Percentiles rank a stretch among this genome's conserved stretches.
Conservation (phyloP, 2,329 filamentous ascomycete species). For the Aspergillus chevalieri region DNA sequence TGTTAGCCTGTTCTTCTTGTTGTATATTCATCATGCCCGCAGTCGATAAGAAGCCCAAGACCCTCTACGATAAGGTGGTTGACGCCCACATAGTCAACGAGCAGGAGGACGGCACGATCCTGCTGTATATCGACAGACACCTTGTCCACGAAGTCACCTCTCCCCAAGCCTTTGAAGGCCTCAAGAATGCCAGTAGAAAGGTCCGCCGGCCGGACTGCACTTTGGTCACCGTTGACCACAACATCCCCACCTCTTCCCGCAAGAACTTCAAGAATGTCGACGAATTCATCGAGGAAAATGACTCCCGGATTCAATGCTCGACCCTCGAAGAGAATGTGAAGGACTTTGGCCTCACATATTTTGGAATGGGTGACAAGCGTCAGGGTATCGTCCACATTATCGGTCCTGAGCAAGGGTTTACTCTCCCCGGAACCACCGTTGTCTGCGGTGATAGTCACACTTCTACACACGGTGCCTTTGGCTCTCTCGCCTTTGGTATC, state of each 20-base stretch:
- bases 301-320: conserved; percentile 87
- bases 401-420: conserved; percentile 97
- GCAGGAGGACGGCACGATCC: conserved; percentile 84
- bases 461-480: conserved; percentile 95
- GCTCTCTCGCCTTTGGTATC: conserved; percentile 90
- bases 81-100: conserved; percentile 91
- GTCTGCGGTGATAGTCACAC: conserved; percentile 98
- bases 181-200: conserved; percentile 78
- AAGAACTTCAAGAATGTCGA: conserved; percentile 91
- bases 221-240: conserved; percentile 93
- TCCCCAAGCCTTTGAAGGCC: conserved; percentile 95
- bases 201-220: conserved; percentile 96
- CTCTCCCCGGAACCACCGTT: conserved; percentile 89
- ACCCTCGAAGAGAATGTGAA: conserved; percentile 97
- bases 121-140: conserved; percentile 95
- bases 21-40: conserved; percentile 61
- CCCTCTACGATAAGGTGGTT: conserved; percentile 97
- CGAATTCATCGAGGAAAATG: conserved; percentile 89
- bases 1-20: neutral
- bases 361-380: conserved; percentile 90
- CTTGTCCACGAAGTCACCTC: conserved; percentile 98
- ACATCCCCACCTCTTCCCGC: conserved; percentile 84
- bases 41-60: conserved; percentile 65
- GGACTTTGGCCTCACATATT: conserved; percentile 94
- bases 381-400: conserved; percentile 99